phyloP scores from a whole-genome alignment of 1,284 basidiomycete species.

The Cryptococcus sp. region DNA sequence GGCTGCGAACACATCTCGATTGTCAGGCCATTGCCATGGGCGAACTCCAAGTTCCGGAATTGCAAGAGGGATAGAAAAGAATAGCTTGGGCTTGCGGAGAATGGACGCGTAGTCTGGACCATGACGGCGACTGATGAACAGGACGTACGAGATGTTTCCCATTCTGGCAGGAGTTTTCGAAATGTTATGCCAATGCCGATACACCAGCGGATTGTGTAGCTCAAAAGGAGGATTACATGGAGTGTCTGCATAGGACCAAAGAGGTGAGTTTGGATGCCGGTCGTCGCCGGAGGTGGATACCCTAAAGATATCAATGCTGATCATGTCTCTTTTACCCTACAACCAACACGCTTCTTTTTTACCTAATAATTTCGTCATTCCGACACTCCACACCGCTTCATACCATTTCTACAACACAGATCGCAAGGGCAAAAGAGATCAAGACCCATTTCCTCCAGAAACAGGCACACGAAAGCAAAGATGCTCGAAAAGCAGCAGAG shows the following conservation, averaged over 20 bases:
- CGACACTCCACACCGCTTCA: too few relatives aligned
- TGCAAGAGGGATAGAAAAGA: not conserved
- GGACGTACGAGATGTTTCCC: constrained; percentile 85
- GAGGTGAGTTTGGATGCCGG: constrained; percentile 58
- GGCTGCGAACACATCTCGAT: not conserved
- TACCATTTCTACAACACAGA: constrained; percentile 49
- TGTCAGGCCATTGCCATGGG: too few relatives aligned
- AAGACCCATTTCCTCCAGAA: constrained; percentile 69
- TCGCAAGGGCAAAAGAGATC: constrained; percentile 66
- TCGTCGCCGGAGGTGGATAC: not conserved
- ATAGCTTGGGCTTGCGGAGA: not conserved
- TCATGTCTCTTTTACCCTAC: not conserved
- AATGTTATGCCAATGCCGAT: constrained; percentile 86
- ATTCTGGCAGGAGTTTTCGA: constrained; percentile 88
- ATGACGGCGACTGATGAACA: constrained; percentile 37
- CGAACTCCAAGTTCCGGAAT: not conserved
- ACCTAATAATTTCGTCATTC: not conserved
- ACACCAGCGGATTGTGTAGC: constrained; percentile 66
- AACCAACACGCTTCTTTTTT: constrained; percentile 2
- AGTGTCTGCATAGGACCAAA: constrained; percentile 86
- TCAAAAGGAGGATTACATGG: constrained; percentile 83
- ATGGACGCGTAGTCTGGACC: not conserved
- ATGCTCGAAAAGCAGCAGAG: constrained; percentile 67
- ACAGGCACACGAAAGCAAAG: constrained; percentile 61
- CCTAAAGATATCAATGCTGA: not conserved